These are phyloP conservation scores for Alloascoidea africana DNA, from an alignment of 805 yeast genomes.

Conservation along the genomic window DNA sequence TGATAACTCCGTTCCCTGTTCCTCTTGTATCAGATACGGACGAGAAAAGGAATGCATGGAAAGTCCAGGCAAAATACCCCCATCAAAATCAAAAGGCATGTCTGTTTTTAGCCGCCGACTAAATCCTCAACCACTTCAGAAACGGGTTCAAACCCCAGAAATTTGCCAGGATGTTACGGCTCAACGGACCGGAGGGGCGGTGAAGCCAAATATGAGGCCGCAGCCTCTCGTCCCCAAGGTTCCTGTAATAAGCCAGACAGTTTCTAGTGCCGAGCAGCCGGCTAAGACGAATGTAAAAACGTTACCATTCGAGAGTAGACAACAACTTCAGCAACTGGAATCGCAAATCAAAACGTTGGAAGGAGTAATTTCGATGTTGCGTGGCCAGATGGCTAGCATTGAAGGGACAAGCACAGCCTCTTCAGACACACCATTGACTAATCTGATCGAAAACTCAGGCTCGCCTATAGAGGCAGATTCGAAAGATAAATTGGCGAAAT, in stretches of 20 bases:
- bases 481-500: not conserved
- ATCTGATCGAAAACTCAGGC: too few relatives aligned
- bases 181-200: not conserved
- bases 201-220: not conserved
- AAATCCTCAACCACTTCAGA: not conserved
- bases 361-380: not conserved
- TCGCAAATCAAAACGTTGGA: not conserved
- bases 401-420: too few relatives aligned
- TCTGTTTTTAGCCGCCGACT: too few relatives aligned
- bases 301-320: too few relatives aligned
- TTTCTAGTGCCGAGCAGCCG: too few relatives aligned
- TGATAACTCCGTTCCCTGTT: not conserved
- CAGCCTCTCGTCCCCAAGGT: not conserved
- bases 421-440: too few relatives aligned
- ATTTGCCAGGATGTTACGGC: not conserved
- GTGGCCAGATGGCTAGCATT: not conserved
- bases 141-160: not conserved
- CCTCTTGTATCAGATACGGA: not conserved
- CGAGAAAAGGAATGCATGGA: not conserved
- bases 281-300: too few relatives aligned
- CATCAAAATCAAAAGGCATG: too few relatives aligned
- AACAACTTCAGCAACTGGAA: not conserved
- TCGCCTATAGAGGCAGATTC: not conserved
- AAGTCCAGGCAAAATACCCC: too few relatives aligned
- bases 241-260: too few relatives aligned